Base-by-base conservation (phyloP, 768 basidiomycete species). In the Rhizopogon rudus region DNA sequence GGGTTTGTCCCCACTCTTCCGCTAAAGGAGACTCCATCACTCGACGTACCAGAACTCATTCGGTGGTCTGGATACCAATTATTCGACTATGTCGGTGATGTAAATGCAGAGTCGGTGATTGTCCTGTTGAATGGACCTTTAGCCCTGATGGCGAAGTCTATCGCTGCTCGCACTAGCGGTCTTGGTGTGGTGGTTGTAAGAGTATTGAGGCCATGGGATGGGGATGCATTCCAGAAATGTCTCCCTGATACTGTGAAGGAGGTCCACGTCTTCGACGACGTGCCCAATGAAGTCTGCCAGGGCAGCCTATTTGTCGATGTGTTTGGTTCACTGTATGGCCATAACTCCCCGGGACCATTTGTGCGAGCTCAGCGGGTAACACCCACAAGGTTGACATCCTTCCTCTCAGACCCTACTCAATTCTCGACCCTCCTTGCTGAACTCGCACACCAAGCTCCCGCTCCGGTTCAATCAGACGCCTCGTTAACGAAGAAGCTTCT, bases 171-270 rank as follows among this genome's bases (percentile, higher is more conserved):
- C 40, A 62, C 69, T 0, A 58, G 74, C 8, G 81, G 84, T 10
- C 68, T 92, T 9, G 91, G 84, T 2, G 77, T 87, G 1, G 74
- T 94, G 53, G 70, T 80, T 44, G 86, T 93, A 51, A 86, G 88
- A 58, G 84, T 91, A n/a, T 76, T 92, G 51, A 82, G 89, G 45
- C 90, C 93, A 22, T 94, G 93, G 93, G 75, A 81, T 63, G 82
- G 85, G 56, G 73, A 76, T 17, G 79, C 81, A n/a, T 76, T 96
- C 57, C 77, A 76, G 58, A 67, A 65, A 13, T 69, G 79, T 25
- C 64, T 95, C 35, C 93, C 93, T 6, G 51, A 75, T 6, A 79
- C 80, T 14, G 85, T 76, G 20, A 77, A 73, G 62, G 71, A 70
- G 25, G 73, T 95, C 6, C 79, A 91, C 62, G 87, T 95, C 55